These are phyloP conservation scores for Ajuga reptans DNA, from an alignment of 305 asterid species.

Conservation along the genomic window DNA sequence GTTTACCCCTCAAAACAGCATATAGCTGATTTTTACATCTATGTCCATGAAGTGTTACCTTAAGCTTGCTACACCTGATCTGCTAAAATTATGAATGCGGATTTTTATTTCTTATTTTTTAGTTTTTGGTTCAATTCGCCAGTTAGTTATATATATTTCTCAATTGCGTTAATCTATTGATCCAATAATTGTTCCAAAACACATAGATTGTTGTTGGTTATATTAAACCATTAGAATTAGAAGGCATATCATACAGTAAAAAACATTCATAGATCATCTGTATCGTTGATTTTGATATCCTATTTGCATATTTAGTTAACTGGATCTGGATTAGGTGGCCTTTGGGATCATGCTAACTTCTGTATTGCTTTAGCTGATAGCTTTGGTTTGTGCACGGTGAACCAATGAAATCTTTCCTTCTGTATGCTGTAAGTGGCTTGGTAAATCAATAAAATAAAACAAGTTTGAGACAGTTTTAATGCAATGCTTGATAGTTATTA, in stretches of 20 bases:
- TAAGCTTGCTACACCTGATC: conserved; percentile 1
- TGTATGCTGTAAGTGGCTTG: background rate
- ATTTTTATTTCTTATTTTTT: too few species aligned
- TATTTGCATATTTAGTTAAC: background rate
- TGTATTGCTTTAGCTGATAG: background rate
- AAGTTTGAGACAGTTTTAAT: background rate
- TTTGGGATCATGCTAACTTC: background rate
- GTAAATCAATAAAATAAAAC: background rate
- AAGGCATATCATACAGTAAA: background rate
- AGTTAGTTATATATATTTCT: background rate
- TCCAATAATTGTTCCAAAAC: background rate
- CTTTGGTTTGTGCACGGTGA: conserved; percentile 6
- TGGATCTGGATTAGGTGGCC: background rate
- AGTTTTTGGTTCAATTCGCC: background rate
- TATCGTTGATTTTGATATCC: background rate
- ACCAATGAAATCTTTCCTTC: background rate
- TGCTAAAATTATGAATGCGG: background rate
- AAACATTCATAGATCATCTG: background rate
- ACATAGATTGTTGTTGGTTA: background rate
- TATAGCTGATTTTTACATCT: background rate
- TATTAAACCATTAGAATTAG: background rate
- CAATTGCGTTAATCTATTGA: background rate
- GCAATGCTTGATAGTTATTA: background rate
- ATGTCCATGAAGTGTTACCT: background rate
- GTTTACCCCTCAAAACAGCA: too few species aligned